Percentiles rank a stretch among this genome's conserved stretches.
Conservation (phyloP, 305 asterid genomes). For the Plantago coronopus region DNA sequence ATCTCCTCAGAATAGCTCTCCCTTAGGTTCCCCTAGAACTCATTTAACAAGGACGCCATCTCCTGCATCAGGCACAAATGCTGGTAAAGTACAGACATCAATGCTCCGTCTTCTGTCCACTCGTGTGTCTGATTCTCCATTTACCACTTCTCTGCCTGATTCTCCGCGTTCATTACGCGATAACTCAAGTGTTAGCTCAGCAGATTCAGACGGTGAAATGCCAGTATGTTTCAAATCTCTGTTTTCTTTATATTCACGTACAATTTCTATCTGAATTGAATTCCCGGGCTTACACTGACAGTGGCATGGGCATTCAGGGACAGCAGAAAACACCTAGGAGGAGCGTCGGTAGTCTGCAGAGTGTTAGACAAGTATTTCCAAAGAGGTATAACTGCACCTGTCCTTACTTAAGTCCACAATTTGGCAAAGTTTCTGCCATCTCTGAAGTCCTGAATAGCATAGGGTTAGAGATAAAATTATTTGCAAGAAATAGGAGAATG, state of each 20-base stretch:
- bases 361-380: slow-evolving; percentile 38
- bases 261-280: background rate
- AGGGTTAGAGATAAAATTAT: background rate
- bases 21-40: slow-evolving; percentile 44
- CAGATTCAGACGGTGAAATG: slow-evolving; percentile 48
- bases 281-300: slow-evolving; percentile 28
- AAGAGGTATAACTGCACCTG: slow-evolving; percentile 47
- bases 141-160: slow-evolving; percentile 31
- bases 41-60: slow-evolving; percentile 40
- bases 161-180: slow-evolving; percentile 39
- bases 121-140: slow-evolving; percentile 38
- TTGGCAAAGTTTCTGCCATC: background rate
- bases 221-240: slow-evolving; percentile 44
- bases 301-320: slow-evolving; percentile 46
- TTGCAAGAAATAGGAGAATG: background rate
- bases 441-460: background rate
- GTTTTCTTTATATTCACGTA: slow-evolving; percentile 1
- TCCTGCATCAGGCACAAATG: slow-evolving; percentile 34
- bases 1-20: slow-evolving; percentile 44
- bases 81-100: slow-evolving; percentile 37
- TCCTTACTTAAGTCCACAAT: background rate
- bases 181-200: slow-evolving; percentile 47
- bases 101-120: slow-evolving; percentile 57
- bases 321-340: slow-evolving; percentile 35
- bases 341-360: slow-evolving; percentile 28